Percentiles rank a stretch among this genome's conserved stretches.
Conservation (phyloP, 1,284 basidiomycete genomes). For the Thelephora terrestris region DNA sequence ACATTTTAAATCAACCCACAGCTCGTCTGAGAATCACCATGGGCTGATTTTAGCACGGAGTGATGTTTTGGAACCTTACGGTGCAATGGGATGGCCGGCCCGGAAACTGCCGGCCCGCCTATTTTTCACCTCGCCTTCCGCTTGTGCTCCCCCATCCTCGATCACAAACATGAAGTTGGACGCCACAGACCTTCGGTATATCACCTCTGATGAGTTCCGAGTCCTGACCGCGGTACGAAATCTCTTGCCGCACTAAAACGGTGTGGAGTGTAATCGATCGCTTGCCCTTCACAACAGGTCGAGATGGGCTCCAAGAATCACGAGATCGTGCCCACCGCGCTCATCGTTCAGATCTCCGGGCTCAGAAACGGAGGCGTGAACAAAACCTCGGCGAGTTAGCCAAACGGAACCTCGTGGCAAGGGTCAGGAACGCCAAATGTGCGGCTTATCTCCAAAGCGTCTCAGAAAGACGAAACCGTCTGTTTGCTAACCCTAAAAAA, state of each 20-base stretch:
- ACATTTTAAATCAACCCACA: no score
- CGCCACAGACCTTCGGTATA: slow-evolving; percentile 89
- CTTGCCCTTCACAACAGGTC: slow-evolving; percentile 44
- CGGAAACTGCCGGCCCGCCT: no score
- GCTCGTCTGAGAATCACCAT: no score
- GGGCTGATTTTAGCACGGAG: no score
- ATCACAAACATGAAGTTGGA: slow-evolving; percentile 76
- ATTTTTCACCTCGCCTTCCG: no score
- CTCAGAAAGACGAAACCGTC: background rate
- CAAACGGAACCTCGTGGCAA: slow-evolving; percentile 84
- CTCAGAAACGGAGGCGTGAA: slow-evolving; percentile 88
- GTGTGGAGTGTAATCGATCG: no score
- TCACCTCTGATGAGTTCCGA: slow-evolving; percentile 88
- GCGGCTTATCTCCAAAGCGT: slow-evolving; percentile 15
- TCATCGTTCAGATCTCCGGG: slow-evolving; percentile 89
- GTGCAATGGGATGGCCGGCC: no score
- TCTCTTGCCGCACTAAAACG: slow-evolving; percentile 6
- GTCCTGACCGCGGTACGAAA: slow-evolving; percentile 79
- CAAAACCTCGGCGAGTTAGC: slow-evolving; percentile 87
- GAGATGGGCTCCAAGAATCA: slow-evolving; percentile 99
- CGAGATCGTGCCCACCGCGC: slow-evolving; percentile 82
- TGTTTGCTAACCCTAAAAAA: background rate
- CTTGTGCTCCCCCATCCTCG: no score
- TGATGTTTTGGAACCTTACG: no score
- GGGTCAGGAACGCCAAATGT: slow-evolving; percentile 91